Evolutionary conservation across 306 rosid genomes (phyloP).

Genomic region (Castanopsis chinensis): DNA sequence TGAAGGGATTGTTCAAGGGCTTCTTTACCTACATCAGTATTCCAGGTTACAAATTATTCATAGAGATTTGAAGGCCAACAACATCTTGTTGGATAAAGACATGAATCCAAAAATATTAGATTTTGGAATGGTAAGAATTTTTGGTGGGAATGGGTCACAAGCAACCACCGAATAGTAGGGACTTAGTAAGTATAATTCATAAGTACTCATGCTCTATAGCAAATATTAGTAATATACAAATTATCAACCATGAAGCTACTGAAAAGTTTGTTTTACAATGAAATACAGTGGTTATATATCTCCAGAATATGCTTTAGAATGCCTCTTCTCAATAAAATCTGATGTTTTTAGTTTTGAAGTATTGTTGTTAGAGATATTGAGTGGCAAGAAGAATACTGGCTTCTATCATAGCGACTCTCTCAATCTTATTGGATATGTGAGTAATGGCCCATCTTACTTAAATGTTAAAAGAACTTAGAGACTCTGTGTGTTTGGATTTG

Average conservation of each 20-base stretch:
- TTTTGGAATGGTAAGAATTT: conserved; percentile 49
- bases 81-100: conserved; percentile 42
- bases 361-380: conserved; percentile 28
- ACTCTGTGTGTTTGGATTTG: too few species aligned
- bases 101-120: conserved; percentile 64
- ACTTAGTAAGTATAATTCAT: conserved; percentile 38
- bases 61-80: conserved; percentile 48
- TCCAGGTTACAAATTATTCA: conserved; percentile 27
- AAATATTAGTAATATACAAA: too few species aligned
- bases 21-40: conserved; percentile 27
- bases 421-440: conserved; percentile 37
- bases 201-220: too few species aligned
- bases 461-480: too few species aligned
- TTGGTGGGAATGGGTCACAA: conserved; percentile 39
- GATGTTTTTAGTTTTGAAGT: conserved; percentile 34
- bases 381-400: conserved; percentile 35
- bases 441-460: background rate
- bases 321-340: conserved; percentile 25
- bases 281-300: conserved; percentile 25
- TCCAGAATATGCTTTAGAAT: conserved; percentile 30
- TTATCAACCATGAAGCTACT: background rate
- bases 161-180: conserved; percentile 47
- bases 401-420: conserved; percentile 25
- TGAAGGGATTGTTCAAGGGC: conserved; percentile 21
- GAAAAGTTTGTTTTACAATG: background rate